phyloP scores from a whole-genome alignment of 768 basidiomycete species.

The Amanita brunnescens region DNA sequence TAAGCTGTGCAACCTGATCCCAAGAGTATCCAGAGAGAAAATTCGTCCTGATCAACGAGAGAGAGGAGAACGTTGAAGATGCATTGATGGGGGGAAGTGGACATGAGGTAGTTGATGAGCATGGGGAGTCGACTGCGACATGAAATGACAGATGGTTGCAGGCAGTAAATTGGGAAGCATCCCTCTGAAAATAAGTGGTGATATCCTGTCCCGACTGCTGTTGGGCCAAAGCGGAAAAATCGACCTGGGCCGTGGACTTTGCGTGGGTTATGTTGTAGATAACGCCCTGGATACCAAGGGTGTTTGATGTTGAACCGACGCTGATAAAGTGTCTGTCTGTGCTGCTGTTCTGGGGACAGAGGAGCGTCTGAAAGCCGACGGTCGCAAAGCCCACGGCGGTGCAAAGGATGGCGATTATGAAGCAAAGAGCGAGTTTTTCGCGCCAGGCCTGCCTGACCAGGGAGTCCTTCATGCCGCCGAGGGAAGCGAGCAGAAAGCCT shows the following conservation, averaged over 20 bases:
- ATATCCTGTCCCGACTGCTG: constrained; percentile 74
- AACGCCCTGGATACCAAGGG: constrained; percentile 69
- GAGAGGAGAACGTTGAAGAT: constrained; percentile 45
- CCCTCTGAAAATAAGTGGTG: constrained; percentile 75
- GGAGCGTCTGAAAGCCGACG: constrained; percentile 85
- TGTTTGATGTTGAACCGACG: constrained; percentile 49
- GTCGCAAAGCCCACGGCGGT: constrained; percentile 83
- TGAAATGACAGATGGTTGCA: constrained; percentile 59
- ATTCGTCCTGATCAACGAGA: constrained; percentile 58
- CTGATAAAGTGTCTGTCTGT: constrained; percentile 39
- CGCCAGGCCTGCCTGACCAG: constrained; percentile 87
- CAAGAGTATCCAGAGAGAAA: constrained; percentile 83
- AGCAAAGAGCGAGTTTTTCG: constrained; percentile 92
- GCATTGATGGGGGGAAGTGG: constrained; percentile 54
- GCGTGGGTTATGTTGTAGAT: constrained; percentile 65
- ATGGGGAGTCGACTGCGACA: constrained; percentile 70
- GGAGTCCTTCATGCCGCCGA: constrained; percentile 78
- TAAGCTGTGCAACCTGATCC: constrained; percentile 69
- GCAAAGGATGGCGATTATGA: constrained; percentile 76
- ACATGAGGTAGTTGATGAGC: constrained; percentile 51
- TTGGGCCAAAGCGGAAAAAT: constrained; percentile 49
- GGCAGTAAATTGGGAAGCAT: constrained; percentile 49
- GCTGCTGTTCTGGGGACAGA: constrained; percentile 62
- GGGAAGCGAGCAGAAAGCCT: constrained; percentile 54
- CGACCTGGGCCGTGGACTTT: constrained; percentile 39